Percentiles rank a stretch among this genome's conserved stretches.
Evolutionary conservation across 169 alveolate species (phyloP).

Genomic region (Perkinsus marinus): DNA sequence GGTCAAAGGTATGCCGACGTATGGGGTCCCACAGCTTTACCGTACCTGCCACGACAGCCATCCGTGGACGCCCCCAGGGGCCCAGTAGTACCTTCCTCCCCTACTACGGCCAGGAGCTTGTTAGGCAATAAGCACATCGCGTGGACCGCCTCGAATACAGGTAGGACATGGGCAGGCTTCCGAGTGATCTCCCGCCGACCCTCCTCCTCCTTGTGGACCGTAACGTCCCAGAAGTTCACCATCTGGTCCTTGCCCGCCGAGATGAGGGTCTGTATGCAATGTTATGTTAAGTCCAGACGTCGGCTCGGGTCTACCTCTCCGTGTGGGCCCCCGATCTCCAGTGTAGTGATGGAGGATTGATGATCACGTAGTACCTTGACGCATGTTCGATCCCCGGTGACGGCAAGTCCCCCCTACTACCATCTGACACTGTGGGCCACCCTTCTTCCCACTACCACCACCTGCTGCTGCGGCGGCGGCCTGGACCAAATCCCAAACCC

Average conservation of each 20-base stretch:
- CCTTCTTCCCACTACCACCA: not conserved
- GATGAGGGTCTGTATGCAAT: not conserved
- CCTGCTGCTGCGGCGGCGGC: not conserved
- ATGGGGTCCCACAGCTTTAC: not conserved
- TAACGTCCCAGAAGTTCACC: not conserved
- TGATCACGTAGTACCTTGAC: not conserved
- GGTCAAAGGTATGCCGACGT: not conserved
- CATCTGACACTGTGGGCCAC: not conserved
- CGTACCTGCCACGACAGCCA: not conserved
- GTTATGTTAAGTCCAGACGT: not conserved
- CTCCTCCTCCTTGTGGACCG: not conserved
- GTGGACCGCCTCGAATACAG: not conserved
- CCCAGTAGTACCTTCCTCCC: not conserved
- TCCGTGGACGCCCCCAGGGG: not conserved
- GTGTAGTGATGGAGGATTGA: not conserved
- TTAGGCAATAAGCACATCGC: not conserved
- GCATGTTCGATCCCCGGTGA: not conserved
- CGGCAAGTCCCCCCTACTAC: not conserved
- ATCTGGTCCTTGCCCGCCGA: not conserved
- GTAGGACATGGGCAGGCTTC: not conserved
- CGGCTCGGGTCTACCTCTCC: not conserved
- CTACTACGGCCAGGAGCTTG: not conserved
- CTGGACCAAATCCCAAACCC: not conserved
- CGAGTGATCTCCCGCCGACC: not conserved
- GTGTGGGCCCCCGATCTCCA: not conserved